Conservation (phyloP, 192 early-diverging fungal genomes). For the Jimgerdemannia flammicorona region DNA sequence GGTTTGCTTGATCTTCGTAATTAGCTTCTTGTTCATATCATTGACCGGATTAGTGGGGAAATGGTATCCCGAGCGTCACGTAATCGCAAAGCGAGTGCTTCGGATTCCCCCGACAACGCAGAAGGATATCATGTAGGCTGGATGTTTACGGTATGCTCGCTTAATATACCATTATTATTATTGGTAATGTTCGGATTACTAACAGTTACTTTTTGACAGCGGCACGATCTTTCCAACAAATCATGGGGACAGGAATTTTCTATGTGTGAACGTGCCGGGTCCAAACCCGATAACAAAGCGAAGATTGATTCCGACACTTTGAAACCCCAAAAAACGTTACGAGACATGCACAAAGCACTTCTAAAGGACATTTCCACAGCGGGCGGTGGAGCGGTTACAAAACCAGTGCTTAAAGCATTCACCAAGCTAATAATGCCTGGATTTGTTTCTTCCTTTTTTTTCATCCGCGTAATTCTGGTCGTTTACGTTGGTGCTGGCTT, state of each 20-base stretch:
- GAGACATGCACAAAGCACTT: slow-evolving; percentile 5
- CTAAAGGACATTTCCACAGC: slow-evolving; percentile 8
- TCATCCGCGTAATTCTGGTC: slow-evolving; percentile 13
- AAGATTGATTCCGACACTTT: slow-evolving; percentile 13
- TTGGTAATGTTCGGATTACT: slow-evolving; percentile 4
- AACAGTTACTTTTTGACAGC: slow-evolving; percentile 13
- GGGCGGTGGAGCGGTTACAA: slow-evolving; percentile 5
- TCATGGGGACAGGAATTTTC: slow-evolving; percentile 16
- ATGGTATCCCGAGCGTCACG: slow-evolving; percentile 2
- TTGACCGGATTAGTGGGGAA: slow-evolving; percentile 9
- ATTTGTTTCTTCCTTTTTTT: slow-evolving; percentile 17
- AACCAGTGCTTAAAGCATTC: neutral
- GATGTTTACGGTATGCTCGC: slow-evolving; percentile 19
- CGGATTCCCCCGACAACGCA: slow-evolving; percentile 10
- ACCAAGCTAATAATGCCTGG: slow-evolving; percentile 2
- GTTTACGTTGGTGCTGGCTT: too few relatives aligned
- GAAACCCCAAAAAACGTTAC: slow-evolving; percentile 16
- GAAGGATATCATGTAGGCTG: slow-evolving; percentile 15
- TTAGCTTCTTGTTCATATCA: slow-evolving; percentile 12
- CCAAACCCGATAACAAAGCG: slow-evolving; percentile 8
- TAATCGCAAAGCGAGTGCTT: slow-evolving; percentile 3
- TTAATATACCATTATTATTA: slow-evolving; percentile 1
- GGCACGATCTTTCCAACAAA: slow-evolving; percentile 10
- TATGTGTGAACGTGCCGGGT: slow-evolving; percentile 14
- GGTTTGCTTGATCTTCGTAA: slow-evolving; percentile 3